Evolutionary conservation across 1,139 yeast genomes (phyloP), one percentile per base, ranked within the genome.

Genomic region (Candida pseudoviswanathii): DNA sequence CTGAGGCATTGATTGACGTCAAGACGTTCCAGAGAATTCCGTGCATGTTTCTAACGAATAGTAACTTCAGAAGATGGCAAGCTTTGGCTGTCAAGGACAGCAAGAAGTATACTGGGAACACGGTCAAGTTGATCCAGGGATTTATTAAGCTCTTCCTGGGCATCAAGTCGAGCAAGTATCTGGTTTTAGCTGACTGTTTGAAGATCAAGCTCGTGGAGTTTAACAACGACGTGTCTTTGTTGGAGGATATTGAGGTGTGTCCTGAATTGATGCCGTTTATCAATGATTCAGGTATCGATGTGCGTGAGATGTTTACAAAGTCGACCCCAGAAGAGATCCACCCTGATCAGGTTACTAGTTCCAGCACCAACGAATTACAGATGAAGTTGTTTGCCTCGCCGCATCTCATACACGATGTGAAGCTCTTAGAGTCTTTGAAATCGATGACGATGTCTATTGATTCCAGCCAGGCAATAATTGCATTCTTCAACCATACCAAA

Each of bases 21-120:
- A 44, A 54, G 2, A 41, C 54, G 3, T 49, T 63, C 9, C 47
- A 48, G 24, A 11, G 21, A 9, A 46, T 66, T 1, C 64, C 71
- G 1, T 29, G 29, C 0, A 50, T 57, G 32, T 66, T 71, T 47
- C 53, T 67, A 42, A 54, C 60, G 2, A 41, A 52, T 1, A 57
- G 66, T 33, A 59, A 60, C 47, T 60, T 70, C 41, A 49, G 53
- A 25, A 52, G 49, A 36, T 72, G 77, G 77, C 45, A 66, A 27
- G 45, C 48, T 6, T 47, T 40, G 34, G 22, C 43, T 11, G 47
- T 45, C 4, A 42, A 53, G 24, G 34, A 11, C 2, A 50, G 50
- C 34, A 26, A 49, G 31, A 55, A 66, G 54, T 53, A 55, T 54
- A 21, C 48, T 39, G 47, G 59, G 16, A 66, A 66, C 49, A 44